Conservation (phyloP, 352 stramenopile genomes). For the Globisporangium emineosum region DNA sequence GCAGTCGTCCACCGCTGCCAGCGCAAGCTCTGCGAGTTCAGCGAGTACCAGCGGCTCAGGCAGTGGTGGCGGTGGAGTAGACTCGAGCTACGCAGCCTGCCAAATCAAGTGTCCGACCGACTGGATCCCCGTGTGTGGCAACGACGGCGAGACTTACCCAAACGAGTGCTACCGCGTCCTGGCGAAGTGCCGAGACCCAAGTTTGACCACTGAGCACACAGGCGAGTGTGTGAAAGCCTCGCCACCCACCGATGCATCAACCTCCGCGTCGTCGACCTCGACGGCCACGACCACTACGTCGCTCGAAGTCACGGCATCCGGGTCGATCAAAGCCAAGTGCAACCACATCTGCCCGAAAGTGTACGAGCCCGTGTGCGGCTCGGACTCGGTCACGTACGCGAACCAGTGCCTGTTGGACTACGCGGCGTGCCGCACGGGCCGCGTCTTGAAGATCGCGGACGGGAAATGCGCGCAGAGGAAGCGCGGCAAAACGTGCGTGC, state of each 20-base stretch:
- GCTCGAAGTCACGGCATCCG: conserved; percentile 7
- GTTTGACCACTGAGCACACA: conserved; percentile 37
- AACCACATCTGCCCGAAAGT: conserved; percentile 42
- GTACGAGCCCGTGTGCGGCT: conserved; percentile 58
- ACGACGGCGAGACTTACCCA: conserved; percentile 22
- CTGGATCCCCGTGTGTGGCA: conserved; percentile 9
- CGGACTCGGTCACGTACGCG: conserved; percentile 57
- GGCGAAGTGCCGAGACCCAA: conserved; percentile 41
- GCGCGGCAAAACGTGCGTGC: conserved; percentile 29
- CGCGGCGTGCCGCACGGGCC: conserved; percentile 35
- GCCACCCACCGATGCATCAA: not conserved
- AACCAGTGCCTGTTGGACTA: conserved; percentile 59
- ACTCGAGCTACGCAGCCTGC: conserved; percentile 1
- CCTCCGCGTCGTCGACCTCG: conserved; percentile 16
- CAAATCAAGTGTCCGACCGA: conserved; percentile 13
- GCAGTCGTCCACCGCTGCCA: not conserved
- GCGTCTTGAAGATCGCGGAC: conserved; percentile 29
- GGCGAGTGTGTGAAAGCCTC: conserved; percentile 25
- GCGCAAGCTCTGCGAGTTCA: not conserved
- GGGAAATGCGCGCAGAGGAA: conserved; percentile 40
- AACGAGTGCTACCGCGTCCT: conserved; percentile 44
- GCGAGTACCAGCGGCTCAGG: not conserved
- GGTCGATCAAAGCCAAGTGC: conserved; percentile 26
- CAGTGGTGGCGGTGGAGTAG: not conserved
- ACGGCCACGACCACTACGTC: not conserved